Conservation (phyloP, 352 stramenopile genomes). For the Phytophthora citricola region DNA sequence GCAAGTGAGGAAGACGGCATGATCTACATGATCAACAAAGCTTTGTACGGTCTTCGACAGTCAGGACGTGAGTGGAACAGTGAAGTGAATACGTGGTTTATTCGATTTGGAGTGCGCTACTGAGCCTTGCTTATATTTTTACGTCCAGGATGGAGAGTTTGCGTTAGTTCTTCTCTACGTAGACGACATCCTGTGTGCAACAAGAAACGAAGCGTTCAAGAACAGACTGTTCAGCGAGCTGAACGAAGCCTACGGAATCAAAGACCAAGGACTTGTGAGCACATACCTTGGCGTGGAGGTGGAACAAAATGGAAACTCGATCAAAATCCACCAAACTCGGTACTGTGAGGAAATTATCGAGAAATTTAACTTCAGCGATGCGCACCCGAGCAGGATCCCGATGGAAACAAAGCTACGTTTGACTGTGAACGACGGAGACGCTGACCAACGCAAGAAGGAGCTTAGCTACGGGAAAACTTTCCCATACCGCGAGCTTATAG, state of each 20-base stretch:
- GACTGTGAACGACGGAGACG: conserved; percentile 3
- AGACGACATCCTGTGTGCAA: conserved; percentile 38
- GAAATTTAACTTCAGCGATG: conserved; percentile 13
- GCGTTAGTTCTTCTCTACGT: conserved; percentile 27
- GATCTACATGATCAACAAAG: conserved; percentile 24
- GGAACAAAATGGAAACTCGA: conserved; percentile 2
- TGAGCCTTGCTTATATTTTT: conserved; percentile 32
- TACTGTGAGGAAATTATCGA: conserved; percentile 20
- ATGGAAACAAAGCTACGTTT: conserved; percentile 18
- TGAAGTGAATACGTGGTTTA: conserved; percentile 26
- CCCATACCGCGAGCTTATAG: conserved; percentile 22
- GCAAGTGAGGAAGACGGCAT: conserved; percentile 12
- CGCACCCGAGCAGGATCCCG: conserved; percentile 7
- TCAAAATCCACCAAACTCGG: conserved; percentile 15
- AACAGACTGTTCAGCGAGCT: conserved; percentile 24
- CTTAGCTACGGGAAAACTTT: conserved; percentile 1
- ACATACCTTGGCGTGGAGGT: conserved; percentile 25
- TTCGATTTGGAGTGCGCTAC: conserved; percentile 7
- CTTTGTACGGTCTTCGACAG: conserved; percentile 24
- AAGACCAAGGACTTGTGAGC: conserved; percentile 29
- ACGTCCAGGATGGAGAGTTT: conserved; percentile 7
- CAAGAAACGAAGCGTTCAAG: conserved; percentile 21
- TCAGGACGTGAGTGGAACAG: conserved; percentile 30
- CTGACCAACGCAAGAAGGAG: conserved; percentile 2
- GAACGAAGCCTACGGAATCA: conserved; percentile 27